phyloP scores from a whole-genome alignment of 2,329 filamentous ascomycete species.

The Hymenoscyphus scutula region DNA sequence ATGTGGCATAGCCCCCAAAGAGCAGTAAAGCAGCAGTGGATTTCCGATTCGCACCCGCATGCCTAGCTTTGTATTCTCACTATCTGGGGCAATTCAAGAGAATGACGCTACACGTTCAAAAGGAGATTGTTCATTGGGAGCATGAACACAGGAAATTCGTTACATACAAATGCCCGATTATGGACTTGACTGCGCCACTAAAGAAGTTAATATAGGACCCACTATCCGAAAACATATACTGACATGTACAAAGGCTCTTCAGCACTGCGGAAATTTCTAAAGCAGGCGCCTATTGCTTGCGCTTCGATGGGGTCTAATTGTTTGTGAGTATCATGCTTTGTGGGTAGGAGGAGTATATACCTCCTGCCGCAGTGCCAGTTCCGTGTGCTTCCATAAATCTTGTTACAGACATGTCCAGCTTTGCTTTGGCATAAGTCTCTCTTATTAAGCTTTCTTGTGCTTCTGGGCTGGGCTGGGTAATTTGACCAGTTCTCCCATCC shows the following conservation, averaged over 20 bases:
- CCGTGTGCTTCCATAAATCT: conserved; percentile 19
- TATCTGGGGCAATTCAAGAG: too few relatives aligned
- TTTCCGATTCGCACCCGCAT: too few relatives aligned
- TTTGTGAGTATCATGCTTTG: not conserved
- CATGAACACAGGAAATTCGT: too few relatives aligned
- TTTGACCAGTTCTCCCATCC: conserved; percentile 44
- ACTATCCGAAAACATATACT: not conserved
- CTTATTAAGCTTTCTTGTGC: conserved; percentile 39
- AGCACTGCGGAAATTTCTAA: not conserved
- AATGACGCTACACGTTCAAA: too few relatives aligned
- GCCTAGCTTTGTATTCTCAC: too few relatives aligned
- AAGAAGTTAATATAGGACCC: too few relatives aligned
- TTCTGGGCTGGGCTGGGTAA: conserved; percentile 43
- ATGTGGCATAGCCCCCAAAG: too few relatives aligned
- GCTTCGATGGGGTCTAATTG: conserved; percentile 9
- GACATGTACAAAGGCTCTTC: conserved; percentile 40
- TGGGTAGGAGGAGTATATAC: not conserved
- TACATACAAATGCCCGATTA: conserved; percentile 27
- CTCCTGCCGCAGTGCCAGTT: conserved; percentile 10
- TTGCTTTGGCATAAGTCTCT: conserved; percentile 6
- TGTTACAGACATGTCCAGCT: conserved; percentile 9
- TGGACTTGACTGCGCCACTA: not conserved
- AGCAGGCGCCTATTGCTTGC: conserved; percentile 14
- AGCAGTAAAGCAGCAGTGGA: too few relatives aligned
- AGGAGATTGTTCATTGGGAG: too few relatives aligned